Evolutionary conservation across 805 yeast species (phyloP), one percentile per base, ranked within the genome.

Genomic region (Myxozyma monticola): DNA sequence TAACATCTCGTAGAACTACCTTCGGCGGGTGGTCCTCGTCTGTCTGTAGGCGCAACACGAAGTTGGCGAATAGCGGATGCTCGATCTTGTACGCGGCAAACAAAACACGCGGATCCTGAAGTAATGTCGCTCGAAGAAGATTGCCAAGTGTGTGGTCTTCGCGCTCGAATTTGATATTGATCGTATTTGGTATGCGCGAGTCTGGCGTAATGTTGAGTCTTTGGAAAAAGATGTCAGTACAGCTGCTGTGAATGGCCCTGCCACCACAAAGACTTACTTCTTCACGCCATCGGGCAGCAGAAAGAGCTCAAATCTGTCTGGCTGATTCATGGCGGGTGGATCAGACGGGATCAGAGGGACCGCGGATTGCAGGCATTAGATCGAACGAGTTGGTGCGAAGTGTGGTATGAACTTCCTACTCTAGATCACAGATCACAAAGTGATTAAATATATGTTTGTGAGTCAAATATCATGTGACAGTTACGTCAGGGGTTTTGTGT

Each of bases 261-360:
- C 30, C 9, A 9, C 18, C 8, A 5, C 14, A 25, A 21, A 10
- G 7, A 33, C 46, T 17, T 75, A 83, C 87, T 93, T 93, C 45
- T 91, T 85, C 46, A 88, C 95, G 46, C 99, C 98, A 69, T 93
- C 99, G n/a, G 97, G 98, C 62, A 93, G 77, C 62, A 93, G 80
- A 68, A 93, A 93, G 35, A 93, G 80, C 76, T 93, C 99, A 68
- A 91, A 93, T 77, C 99, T 84, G 74, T 93, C 99, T 71, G 99
- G 99, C 65, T 98, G 98, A 73, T 93, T 93, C 99, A 93, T 91
- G n/a, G n/a, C n/a, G n/a, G n/a, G n/a, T n/a, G n/a, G n/a, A n/a
- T n/a, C n/a, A n/a, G n/a, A n/a, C n/a, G n/a, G n/a, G n/a, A n/a
- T n/a, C n/a, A n/a, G n/a, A n/a, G n/a, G n/a, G n/a, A n/a, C n/a